Conservation (phyloP, 306 rosid species). For the Myrica gale region DNA sequence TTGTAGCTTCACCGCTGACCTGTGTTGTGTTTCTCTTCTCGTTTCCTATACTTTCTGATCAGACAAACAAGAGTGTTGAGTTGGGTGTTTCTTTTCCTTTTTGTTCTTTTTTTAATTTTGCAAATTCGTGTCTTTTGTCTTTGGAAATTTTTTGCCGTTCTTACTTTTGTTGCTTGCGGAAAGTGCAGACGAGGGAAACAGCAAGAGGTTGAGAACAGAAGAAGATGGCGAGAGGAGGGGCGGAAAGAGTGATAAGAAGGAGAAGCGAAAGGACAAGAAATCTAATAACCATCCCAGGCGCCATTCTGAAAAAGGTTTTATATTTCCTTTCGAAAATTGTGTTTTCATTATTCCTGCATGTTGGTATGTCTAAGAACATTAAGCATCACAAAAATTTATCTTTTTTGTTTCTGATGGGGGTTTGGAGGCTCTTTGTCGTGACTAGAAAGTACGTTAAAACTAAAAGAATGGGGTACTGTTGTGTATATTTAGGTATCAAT, state of each 20-base stretch:
- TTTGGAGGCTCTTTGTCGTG: too few species aligned
- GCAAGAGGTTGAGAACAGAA: constrained; percentile 60
- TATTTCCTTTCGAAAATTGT: not conserved
- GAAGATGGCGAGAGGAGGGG: constrained; percentile 61
- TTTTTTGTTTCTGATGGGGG: not conserved
- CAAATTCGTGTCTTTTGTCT: not conserved
- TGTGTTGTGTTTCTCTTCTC: not conserved
- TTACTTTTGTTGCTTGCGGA: constrained; percentile 6
- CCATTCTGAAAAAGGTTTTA: constrained; percentile 38
- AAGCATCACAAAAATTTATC: not conserved
- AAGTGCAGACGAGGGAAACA: constrained; percentile 57
- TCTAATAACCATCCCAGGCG: constrained; percentile 59
- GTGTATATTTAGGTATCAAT: not conserved
- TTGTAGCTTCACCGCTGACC: not conserved
- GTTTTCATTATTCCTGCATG: not conserved
- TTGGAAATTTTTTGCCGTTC: not conserved
- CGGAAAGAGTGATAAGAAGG: constrained; percentile 59
- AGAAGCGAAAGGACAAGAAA: constrained; percentile 61
- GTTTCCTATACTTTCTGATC: not conserved
- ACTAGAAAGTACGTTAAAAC: not conserved
- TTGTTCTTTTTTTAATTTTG: not conserved
- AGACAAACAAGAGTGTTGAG: not conserved
- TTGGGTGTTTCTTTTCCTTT: not conserved
- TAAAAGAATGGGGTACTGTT: not conserved
- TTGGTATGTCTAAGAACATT: not conserved